Base-by-base conservation (phyloP, 352 stramenopile genomes). In the Globisporangium nodosum region DNA sequence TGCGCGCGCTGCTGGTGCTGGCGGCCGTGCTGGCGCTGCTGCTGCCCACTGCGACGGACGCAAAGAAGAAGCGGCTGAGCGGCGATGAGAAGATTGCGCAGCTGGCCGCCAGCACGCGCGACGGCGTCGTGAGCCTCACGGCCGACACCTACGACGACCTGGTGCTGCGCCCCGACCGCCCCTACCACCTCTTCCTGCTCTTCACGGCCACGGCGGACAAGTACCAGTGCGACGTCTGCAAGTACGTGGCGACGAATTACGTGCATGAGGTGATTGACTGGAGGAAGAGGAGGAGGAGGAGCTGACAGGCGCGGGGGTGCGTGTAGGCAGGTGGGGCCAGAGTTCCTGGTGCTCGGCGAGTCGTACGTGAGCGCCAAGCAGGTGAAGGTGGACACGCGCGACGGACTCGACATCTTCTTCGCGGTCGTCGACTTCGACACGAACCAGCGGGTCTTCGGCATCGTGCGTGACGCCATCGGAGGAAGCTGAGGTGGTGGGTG, bases 121-220 rank as follows among this genome's bases (percentile, higher is more conserved):
- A 89, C 51, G 80, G 80, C 51, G 68, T 92, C 45, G 56, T 94
- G 40, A 54, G 72, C 46, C 82, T 94, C 51, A 78, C 66, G 15
- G 63, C 40, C 54, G 76, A 89, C 2, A 65, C 71, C 20, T 94
- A 87, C 63, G 63, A 73, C 12, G 69, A 79, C 56, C 78, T 82
- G 33, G 81, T 76, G 16, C 48, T 78, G 53, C 79, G 79, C 1
- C 75, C 85, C 0, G 81, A 92, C 50, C 82, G 85, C 33, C 85
- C 85, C 49, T 94, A 92, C 68, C 85, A 94, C 56, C 48, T 92
- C 27, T 68, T 94, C 55, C 59, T 92, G 47, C 64, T 94, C 42
- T 88, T 90, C 68, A 94, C 85, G 47, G 79, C 81, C n/a, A 70
- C 74, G 8, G 72, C 69, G 15, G 76, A 84, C 54, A 90, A 92